These are phyloP conservation scores for Mimosa bimucronata DNA, from an alignment of 306 rosid genomes.

Conservation along the genomic window DNA sequence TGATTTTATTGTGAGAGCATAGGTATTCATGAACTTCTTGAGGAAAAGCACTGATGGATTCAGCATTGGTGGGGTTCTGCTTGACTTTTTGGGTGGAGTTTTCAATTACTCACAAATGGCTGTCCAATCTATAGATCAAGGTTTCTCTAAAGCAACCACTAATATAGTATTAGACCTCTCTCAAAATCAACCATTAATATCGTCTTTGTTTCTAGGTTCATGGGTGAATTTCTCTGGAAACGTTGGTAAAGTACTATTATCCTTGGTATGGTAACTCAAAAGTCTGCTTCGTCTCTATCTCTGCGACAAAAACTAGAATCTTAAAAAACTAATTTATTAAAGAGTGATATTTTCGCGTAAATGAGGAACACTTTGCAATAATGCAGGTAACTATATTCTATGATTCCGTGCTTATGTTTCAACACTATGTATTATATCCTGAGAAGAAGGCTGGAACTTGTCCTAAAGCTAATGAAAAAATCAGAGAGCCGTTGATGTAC, in stretches of 20 bases:
- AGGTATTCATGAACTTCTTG: conserved; percentile 78
- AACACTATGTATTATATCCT: conserved; percentile 71
- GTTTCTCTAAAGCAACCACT: conserved; percentile 42
- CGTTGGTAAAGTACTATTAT: conserved; percentile 75
- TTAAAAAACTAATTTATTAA: not conserved
- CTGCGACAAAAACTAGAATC: not conserved
- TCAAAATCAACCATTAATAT: not conserved
- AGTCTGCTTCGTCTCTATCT: not conserved
- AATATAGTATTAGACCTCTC: not conserved
- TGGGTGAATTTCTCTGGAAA: conserved; percentile 88
- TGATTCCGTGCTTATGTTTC: conserved; percentile 69
- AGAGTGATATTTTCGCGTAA: not conserved
- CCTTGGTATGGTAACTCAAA: conserved; percentile 49
- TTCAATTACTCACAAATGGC: conserved; percentile 75
- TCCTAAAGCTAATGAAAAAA: conserved; percentile 37
- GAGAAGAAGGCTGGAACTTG: conserved; percentile 36
- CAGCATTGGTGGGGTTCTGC: conserved; percentile 71
- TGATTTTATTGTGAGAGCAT: not conserved
- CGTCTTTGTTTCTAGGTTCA: conserved; percentile 53
- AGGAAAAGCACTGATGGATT: conserved; percentile 85
- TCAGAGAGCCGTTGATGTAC: conserved; percentile 42
- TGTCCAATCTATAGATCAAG: conserved; percentile 86
- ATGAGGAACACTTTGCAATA: not conserved
- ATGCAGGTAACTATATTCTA: conserved; percentile 76
- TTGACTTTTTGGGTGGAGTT: conserved; percentile 79